Evolutionary conservation across 129 eudicot genomes (phyloP).

Genomic region (Flaveria linearis): DNA sequence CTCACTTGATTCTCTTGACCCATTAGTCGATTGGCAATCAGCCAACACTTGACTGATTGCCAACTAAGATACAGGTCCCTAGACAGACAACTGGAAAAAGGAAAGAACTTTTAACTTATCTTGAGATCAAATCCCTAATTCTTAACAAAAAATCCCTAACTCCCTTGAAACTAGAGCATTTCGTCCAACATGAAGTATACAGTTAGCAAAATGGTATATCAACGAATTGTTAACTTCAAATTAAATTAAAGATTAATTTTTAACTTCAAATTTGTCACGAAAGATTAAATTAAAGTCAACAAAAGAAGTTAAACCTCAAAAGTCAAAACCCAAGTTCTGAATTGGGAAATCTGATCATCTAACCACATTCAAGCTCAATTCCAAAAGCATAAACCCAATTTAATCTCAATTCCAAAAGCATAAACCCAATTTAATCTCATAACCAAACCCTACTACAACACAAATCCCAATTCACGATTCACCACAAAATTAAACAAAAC

Average conservation of each 20-base stretch:
- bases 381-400: background rate
- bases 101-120: background rate
- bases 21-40: constrained; percentile 76
- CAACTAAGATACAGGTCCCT: constrained; percentile 33
- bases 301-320: background rate
- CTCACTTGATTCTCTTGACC: constrained; percentile 53
- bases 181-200: constrained; percentile 3
- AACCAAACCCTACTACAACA: constrained; percentile 20
- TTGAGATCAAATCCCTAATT: background rate
- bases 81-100: constrained; percentile 23
- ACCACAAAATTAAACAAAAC: background rate
- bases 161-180: background rate
- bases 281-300: background rate
- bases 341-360: background rate
- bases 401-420: background rate
- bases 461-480: background rate
- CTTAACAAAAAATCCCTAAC: background rate
- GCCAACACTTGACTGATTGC: constrained; percentile 66
- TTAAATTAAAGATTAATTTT: background rate
- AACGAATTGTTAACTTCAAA: background rate
- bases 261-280: background rate
- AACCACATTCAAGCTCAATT: background rate
- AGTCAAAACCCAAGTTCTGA: background rate
- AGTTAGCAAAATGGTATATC: background rate
- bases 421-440: constrained; percentile 7